Conservation (phyloP, 306 rosid genomes). For the Prunus padus region DNA sequence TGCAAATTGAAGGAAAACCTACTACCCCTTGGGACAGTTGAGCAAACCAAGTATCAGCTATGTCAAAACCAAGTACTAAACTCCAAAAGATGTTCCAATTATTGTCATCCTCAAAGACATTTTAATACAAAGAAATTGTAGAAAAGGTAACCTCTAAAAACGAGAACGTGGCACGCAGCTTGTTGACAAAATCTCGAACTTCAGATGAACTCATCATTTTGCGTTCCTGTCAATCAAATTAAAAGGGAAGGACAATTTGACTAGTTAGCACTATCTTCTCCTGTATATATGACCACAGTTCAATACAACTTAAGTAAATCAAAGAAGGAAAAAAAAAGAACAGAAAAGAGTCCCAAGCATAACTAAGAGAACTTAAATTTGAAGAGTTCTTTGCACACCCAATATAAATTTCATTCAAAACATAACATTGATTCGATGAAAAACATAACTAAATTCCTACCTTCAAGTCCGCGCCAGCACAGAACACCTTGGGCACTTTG, state of each 20-base stretch:
- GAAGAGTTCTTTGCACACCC: not conserved
- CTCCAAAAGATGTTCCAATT: constrained; percentile 5
- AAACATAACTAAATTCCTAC: not conserved
- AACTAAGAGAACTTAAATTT: not conserved
- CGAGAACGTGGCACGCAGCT: constrained; percentile 70
- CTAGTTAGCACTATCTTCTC: not conserved
- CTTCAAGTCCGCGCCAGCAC: constrained; percentile 77
- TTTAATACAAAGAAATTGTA: constrained; percentile 13
- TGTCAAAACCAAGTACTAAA: constrained; percentile 2
- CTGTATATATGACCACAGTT: not conserved
- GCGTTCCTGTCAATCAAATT: constrained; percentile 71
- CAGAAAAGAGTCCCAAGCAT: too few species aligned
- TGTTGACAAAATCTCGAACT: constrained; percentile 55
- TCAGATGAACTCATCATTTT: constrained; percentile 54
- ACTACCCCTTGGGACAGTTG: not conserved
- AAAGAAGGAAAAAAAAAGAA: not conserved
- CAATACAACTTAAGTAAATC: not conserved
- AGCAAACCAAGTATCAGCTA: too few species aligned
- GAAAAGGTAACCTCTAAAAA: constrained; percentile 58
- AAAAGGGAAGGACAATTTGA: constrained; percentile 13
- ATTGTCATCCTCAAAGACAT: constrained; percentile 14
- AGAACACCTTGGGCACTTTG: constrained; percentile 66
- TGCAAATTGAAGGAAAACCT: not conserved
- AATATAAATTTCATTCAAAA: not conserved
- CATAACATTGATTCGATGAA: not conserved